Conservation (phyloP, 1,139 yeast genomes). For the Magnusiomyces suaveolens region DNA sequence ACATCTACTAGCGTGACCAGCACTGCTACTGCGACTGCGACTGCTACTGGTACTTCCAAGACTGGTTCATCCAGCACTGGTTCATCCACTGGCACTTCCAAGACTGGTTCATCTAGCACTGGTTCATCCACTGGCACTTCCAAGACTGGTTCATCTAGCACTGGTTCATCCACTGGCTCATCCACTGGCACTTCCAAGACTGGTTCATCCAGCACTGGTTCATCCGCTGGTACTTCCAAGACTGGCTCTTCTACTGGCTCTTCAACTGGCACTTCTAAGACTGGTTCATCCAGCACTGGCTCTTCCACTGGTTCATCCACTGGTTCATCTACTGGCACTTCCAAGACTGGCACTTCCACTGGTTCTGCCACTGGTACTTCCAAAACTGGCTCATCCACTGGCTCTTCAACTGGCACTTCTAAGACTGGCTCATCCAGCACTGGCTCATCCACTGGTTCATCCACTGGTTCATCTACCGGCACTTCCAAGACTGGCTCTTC, state of each 20-base stretch:
- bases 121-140: neutral
- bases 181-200: neutral
- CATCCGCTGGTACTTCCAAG: neutral
- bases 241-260: neutral
- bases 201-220: neutral
- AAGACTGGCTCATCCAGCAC: neutral
- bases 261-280: neutral
- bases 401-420: neutral
- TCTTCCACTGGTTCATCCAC: neutral
- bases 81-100: neutral
- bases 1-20: neutral
- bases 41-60: neutral
- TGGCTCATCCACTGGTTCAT: neutral
- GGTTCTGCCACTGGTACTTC: neutral
- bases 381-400: neutral
- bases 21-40: neutral
- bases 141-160: neutral
- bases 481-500: neutral
- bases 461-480: neutral
- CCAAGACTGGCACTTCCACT: neutral
- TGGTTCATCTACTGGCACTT: neutral
- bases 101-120: neutral
- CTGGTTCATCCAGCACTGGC: neutral
- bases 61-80: neutral
- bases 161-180: neutral